Base-by-base conservation (phyloP, 345 rosid species). In the Populus pruinosa region DNA sequence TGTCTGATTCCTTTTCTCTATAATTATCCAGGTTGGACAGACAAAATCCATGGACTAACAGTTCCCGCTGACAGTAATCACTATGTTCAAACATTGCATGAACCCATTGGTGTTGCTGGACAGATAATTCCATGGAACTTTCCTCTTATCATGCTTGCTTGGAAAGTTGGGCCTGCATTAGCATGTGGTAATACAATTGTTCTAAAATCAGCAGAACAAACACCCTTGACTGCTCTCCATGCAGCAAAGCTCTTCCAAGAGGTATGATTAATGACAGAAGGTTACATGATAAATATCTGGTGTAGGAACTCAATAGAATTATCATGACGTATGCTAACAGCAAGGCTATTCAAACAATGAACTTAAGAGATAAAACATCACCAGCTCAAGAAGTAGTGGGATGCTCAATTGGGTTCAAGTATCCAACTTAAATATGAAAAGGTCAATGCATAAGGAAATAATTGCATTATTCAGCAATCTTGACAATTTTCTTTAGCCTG, bases 21-120 rank as follows among this genome's bases (percentile, higher is more conserved):
- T 3, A 5, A 25, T 35, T 62, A 79, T 71, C 43, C 82, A 93
- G 98, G 99, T 74, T 93, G 98, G 96, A 82, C 85, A 12, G 77
- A 82, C 49, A 79, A 79, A 65, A 82, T 78, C 29, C 82, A 82
- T 67, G 85, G 82, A 14, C 73, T 78, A 33, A 76, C 78, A 31
- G 64, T 82, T 67, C 81, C 81, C 7, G 78, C 72, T 18, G 76
- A 79, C 16, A 36, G 82, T 20, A 71, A 55, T 20, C 47, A 70
- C 72, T 82, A 82, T 44, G 61, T 71, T 10, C 80, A 82, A 33
- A 64, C 71, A 53, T 78, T 82, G 82, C 82, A 73, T 14, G 82
- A 82, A 41, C 82, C 80, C 0, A 70, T 82, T 21, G 82, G 85
- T 1, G 85, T 82, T 59, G 85, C 75, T 11, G 82, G 85, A n/a